A percentile compares a stretch with the other conserved stretches of the same genome.
Evolutionary conservation across 1,139 yeast species (phyloP).

Genomic region (Suhomyces yuchorum): DNA sequence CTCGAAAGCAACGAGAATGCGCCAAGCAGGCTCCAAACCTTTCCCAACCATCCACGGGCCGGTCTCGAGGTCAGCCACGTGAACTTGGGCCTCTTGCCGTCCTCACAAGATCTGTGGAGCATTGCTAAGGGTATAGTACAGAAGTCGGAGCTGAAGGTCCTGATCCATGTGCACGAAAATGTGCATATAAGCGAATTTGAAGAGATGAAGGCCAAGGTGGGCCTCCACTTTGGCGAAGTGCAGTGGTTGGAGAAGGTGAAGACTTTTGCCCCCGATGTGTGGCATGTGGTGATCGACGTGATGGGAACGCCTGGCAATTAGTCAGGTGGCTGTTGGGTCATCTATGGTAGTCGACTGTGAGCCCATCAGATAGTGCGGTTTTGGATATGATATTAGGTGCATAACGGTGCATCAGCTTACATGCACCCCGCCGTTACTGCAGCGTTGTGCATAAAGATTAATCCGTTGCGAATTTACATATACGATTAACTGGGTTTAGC

Average conservation of each 20-base stretch:
- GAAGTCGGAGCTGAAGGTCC: slow-evolving; percentile 4
- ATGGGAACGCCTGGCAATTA: slow-evolving; percentile 1
- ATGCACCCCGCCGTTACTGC: background rate
- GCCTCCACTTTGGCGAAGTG: slow-evolving; percentile 17
- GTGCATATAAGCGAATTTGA: slow-evolving; percentile 51
- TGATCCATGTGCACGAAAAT: slow-evolving; percentile 58
- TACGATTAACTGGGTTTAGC: background rate
- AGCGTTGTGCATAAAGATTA: background rate
- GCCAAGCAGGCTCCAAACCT: slow-evolving; percentile 37
- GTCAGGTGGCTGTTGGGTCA: background rate
- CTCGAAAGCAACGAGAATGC: slow-evolving; percentile 64
- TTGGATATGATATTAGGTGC: background rate
- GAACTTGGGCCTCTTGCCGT: slow-evolving; percentile 77
- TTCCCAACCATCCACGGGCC: slow-evolving; percentile 15
- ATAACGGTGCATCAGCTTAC: background rate
- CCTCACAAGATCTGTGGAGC: slow-evolving; percentile 64
- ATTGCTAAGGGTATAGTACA: slow-evolving; percentile 34
- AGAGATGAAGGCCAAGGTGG: slow-evolving; percentile 25
- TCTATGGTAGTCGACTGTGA: background rate
- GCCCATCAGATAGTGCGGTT: background rate
- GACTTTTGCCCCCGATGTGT: slow-evolving; percentile 84
- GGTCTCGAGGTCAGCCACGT: slow-evolving; percentile 54
- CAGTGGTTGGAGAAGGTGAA: slow-evolving; percentile 61
- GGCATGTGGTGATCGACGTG: slow-evolving; percentile 73
- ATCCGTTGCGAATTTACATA: background rate